phyloP scores from a whole-genome alignment of 768 basidiomycete genomes.

The Boletus reticulatus region DNA sequence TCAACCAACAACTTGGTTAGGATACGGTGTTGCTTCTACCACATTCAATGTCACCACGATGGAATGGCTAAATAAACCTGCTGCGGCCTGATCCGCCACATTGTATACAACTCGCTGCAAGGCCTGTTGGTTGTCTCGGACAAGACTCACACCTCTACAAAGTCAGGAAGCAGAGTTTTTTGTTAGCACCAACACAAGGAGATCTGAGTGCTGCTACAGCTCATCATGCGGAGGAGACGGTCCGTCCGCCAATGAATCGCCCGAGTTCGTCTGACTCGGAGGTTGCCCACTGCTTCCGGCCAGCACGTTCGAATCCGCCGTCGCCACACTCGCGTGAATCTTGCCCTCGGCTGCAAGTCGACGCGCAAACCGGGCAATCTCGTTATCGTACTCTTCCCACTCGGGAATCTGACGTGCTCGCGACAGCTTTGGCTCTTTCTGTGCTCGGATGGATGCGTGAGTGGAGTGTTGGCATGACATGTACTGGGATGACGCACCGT shows the following conservation, averaged over 20 bases:
- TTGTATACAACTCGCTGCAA: no score
- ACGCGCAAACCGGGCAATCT: conserved; percentile 82
- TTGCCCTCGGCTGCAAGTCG: conserved; percentile 68
- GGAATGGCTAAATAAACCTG: no score
- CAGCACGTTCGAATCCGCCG: conserved; percentile 67
- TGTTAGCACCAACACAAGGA: no score
- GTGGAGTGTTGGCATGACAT: neutral
- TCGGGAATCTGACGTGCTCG: conserved; percentile 95
- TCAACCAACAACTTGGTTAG: no score
- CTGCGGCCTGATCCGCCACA: no score
- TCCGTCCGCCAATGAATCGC: neutral
- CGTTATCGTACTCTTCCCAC: conserved; percentile 92
- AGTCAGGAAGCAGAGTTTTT: no score
- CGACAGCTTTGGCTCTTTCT: conserved; percentile 97
- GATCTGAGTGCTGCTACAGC: conserved; percentile 9
- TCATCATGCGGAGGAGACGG: conserved; percentile 15
- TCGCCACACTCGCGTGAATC: conserved; percentile 64
- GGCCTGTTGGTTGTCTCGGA: no score
- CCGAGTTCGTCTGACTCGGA: neutral
- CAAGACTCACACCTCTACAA: no score
- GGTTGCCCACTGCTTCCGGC: conserved; percentile 45
- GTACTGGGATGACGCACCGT: conserved; percentile 55
- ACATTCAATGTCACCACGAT: no score
- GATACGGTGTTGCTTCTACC: no score
- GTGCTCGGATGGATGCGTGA: conserved; percentile 14